Evolutionary conservation across 768 basidiomycete species (phyloP), one percentile per base, ranked within the genome.

Genomic region (Mycena albidolilacea): DNA sequence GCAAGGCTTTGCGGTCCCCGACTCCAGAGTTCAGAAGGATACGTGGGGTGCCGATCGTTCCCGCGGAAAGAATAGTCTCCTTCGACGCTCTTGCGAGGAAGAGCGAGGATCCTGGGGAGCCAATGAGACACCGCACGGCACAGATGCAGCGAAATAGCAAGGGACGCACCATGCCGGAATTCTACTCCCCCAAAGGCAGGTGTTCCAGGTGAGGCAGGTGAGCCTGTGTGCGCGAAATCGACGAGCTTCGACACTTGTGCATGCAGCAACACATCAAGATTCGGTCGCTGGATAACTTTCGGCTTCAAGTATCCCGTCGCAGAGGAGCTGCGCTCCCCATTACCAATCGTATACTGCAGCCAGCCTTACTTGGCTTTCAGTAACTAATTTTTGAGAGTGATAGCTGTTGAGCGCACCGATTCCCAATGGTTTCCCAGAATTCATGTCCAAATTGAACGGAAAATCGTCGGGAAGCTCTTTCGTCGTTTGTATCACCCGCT

Each of bases 361-460:
- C 74, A 79, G 39, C 77, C 79, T 78, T 14, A 44, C 21, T 23
- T 55, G 30, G 5, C 23, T 48, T 59, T 81, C 67, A 78, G 73
- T 73, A 83, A 81, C 19, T 68, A 9, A 52, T 78, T 79, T 69
- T 19, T 35, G 43, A 73, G 81, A 17, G 41, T 57, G 37, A 60
- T 60, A 80, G 81, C 48, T 79, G 77, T 17, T 10, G 30, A 38
- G 7, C 77, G 38, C 50, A 82, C 83, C 80, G 44, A 83, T 61
- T 11, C 83, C 83, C 12, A 83, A 69, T 3, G 76, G 73, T 39
- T 70, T 70, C 12, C 84, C 84, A 12, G 77, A 73, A 69, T 84
- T 83, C 72, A 78, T 76, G 74, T 85, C 84, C 35, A 72, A 23
- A 58, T 80, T 81, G 72, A 74, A 84, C 5, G 82, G 81, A 67